Evolutionary conservation across 768 basidiomycete species (phyloP).

Genomic region (Trametes maxima): DNA sequence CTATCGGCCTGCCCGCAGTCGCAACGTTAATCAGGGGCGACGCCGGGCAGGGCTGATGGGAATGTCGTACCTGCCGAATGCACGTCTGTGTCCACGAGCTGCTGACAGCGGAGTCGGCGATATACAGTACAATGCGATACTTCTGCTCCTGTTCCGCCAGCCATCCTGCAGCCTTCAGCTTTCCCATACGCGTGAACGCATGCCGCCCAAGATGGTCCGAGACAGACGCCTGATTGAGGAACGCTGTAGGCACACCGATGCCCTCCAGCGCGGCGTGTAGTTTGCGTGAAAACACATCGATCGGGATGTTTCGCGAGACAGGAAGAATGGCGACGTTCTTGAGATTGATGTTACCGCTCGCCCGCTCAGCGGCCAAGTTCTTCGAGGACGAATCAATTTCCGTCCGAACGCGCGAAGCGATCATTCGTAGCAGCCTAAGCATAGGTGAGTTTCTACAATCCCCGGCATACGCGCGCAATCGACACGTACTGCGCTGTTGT

Average conservation of each 20-base stretch:
- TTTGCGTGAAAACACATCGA: conserved; percentile 88
- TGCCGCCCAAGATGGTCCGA: conserved; percentile 91
- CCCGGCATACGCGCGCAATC: neutral
- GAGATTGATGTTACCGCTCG: conserved; percentile 82
- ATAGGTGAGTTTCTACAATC: neutral
- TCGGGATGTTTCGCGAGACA: conserved; percentile 81
- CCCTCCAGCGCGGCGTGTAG: conserved; percentile 86
- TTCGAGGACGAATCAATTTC: conserved; percentile 72
- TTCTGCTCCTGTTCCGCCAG: conserved; percentile 94
- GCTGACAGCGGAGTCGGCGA: conserved; percentile 92
- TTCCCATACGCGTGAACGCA: conserved; percentile 95
- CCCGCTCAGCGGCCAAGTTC: conserved; percentile 57
- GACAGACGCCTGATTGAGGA: conserved; percentile 91
- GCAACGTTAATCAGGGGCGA: neutral
- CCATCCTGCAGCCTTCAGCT: conserved; percentile 94
- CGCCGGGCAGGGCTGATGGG: neutral
- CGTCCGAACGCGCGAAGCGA: conserved; percentile 87
- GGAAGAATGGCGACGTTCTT: conserved; percentile 96
- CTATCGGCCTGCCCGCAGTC: conserved; percentile 69
- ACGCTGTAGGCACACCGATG: conserved; percentile 91
- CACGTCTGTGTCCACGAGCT: conserved; percentile 99
- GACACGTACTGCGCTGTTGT: conserved; percentile 75
- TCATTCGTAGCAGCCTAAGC: conserved; percentile 75
- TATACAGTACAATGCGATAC: conserved; percentile 91
- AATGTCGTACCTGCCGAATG: conserved; percentile 77